Conservation (phyloP, 176 grass and related monocot genomes). For the Pontederia paniculata region DNA sequence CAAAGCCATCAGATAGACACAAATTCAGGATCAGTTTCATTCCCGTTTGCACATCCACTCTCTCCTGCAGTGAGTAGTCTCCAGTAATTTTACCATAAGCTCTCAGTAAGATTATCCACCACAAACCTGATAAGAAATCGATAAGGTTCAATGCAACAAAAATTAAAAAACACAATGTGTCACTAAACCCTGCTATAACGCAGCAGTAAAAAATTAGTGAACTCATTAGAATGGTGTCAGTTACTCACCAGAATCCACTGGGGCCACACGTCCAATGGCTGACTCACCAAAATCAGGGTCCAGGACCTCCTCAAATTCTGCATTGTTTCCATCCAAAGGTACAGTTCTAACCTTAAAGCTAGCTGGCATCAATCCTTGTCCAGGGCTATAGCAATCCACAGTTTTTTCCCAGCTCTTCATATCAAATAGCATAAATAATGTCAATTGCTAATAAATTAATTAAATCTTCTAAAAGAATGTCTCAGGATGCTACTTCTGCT, state of each 20-base stretch:
- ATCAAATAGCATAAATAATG: slow-evolving; percentile 28
- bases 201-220: background rate
- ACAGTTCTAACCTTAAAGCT: slow-evolving; percentile 63
- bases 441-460: background rate
- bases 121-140: slow-evolving; percentile 40
- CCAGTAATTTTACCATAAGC: slow-evolving; percentile 80
- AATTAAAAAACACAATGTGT: background rate
- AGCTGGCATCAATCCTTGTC: slow-evolving; percentile 80
- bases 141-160: too few relatives aligned
- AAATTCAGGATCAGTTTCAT: slow-evolving; percentile 65
- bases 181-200: background rate
- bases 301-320: slow-evolving; percentile 65
- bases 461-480: slow-evolving; percentile 2
- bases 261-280: slow-evolving; percentile 74
- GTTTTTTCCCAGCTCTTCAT: slow-evolving; percentile 80
- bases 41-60: slow-evolving; percentile 73
- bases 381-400: slow-evolving; percentile 77
- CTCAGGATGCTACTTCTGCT: background rate
- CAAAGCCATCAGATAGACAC: slow-evolving; percentile 73
- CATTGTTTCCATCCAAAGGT: slow-evolving; percentile 55
- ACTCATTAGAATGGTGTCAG: background rate
- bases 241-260: slow-evolving; percentile 62
- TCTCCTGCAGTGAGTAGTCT: slow-evolving; percentile 49
- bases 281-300: slow-evolving; percentile 77
- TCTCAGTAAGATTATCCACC: slow-evolving; percentile 84